phyloP scores from a whole-genome alignment of 2,329 filamentous ascomycete species.

The Fusarium sp. region DNA sequence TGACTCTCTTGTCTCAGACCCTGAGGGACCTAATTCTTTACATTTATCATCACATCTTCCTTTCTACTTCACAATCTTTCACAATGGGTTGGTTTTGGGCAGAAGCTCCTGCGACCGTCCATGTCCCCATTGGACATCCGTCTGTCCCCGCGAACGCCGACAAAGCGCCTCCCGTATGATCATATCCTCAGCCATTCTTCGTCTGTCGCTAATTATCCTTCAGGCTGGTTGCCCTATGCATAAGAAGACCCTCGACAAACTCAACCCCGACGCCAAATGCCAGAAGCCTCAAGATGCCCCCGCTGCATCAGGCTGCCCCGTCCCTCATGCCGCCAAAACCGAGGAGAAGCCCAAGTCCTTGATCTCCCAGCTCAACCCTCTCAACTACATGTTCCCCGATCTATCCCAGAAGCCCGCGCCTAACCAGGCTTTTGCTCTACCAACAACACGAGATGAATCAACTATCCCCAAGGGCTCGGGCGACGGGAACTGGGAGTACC shows the following conservation, averaged over 20 bases:
- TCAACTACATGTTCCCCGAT: constrained; percentile 96
- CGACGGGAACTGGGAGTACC: constrained; percentile 93
- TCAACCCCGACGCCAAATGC: constrained; percentile 49
- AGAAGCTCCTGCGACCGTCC: constrained; percentile 56
- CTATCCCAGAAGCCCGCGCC: constrained; percentile 83
- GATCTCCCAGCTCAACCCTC: constrained; percentile 69
- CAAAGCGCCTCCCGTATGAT: constrained; percentile 49
- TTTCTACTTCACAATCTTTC: constrained; percentile 7
- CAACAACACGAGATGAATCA: constrained; percentile 83
- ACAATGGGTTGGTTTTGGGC: constrained; percentile 75
- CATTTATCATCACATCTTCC: not conserved
- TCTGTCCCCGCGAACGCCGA: constrained; percentile 42
- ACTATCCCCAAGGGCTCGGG: constrained; percentile 90
- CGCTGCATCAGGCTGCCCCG: constrained; percentile 52
- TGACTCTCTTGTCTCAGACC: not conserved
- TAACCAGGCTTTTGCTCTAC: constrained; percentile 78
- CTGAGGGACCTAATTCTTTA: not conserved
- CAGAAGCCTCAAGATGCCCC: constrained; percentile 38
- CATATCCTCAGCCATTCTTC: not conserved
- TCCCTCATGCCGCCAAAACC: constrained; percentile 54
- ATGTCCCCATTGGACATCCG: constrained; percentile 49
- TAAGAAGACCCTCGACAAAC: constrained; percentile 62
- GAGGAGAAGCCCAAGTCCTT: constrained; percentile 57
- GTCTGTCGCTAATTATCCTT: constrained; percentile 34
- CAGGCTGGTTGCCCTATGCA: constrained; percentile 70